Percentiles rank a stretch among this genome's conserved stretches.
Conservation (phyloP, 805 yeast species). For the Teunomyces tritomae region DNA sequence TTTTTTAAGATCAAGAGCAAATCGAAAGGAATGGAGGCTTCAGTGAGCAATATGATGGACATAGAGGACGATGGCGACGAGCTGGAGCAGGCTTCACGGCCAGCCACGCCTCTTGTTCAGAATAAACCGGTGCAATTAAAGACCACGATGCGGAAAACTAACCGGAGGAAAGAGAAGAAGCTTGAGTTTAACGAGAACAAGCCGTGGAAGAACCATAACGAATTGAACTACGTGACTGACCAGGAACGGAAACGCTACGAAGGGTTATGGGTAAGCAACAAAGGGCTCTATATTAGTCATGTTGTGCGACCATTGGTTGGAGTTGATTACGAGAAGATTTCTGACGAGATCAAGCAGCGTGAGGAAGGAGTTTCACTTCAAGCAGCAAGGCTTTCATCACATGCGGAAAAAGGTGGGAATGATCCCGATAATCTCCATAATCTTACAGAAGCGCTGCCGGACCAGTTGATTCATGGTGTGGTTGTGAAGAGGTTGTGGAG, state of each 20-base stretch:
- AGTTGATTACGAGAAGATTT: slow-evolving; percentile 21
- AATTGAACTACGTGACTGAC: slow-evolving; percentile 47
- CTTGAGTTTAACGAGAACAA: slow-evolving; percentile 74
- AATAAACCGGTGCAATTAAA: slow-evolving; percentile 38
- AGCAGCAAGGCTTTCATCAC: slow-evolving; percentile 38
- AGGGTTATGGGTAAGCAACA: slow-evolving; percentile 90
- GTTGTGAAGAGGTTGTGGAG: slow-evolving; percentile 81
- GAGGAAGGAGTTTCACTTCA: slow-evolving; percentile 18
- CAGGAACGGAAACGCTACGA: slow-evolving; percentile 86
- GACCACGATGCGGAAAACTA: slow-evolving; percentile 50
- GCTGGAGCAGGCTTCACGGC: not conserved
- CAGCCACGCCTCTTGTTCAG: slow-evolving; percentile 2
- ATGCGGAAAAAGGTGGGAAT: slow-evolving; percentile 19
- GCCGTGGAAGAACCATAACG: slow-evolving; percentile 89
- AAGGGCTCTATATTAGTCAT: slow-evolving; percentile 55
- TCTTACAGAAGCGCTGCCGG: slow-evolving; percentile 22
- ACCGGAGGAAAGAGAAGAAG: slow-evolving; percentile 37
- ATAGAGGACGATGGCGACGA: not conserved
- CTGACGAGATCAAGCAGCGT: slow-evolving; percentile 6
- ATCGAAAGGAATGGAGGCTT: slow-evolving; percentile 2
- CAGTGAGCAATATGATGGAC: not conserved
- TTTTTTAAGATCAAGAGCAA: slow-evolving; percentile 21
- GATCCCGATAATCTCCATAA: slow-evolving; percentile 30
- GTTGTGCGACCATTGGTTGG: slow-evolving; percentile 31
- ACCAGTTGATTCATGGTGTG: slow-evolving; percentile 48